Conservation (phyloP, 176 grass and related monocot species). For the Puccinellia tenuiflora region DNA sequence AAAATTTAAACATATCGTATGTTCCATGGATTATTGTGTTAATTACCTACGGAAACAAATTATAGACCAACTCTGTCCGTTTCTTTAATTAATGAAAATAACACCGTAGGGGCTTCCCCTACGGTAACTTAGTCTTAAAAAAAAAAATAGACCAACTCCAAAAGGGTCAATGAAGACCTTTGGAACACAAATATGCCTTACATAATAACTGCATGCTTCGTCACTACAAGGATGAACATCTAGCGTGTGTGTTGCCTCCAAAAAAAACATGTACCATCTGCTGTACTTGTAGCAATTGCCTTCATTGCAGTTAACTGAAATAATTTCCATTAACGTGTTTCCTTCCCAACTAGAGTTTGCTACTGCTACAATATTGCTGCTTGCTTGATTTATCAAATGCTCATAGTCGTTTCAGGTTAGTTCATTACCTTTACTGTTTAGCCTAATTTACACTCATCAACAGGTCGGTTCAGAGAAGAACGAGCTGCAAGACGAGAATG, state of each 20-base stretch:
- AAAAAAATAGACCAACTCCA: background rate
- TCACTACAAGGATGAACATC: background rate
- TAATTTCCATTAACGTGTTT: background rate
- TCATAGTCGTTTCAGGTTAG: background rate
- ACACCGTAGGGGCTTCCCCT: too few species aligned
- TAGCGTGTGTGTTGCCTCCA: background rate
- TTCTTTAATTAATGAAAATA: too few species aligned
- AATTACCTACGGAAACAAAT: background rate
- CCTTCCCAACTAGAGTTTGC: background rate
- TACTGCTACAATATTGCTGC: background rate
- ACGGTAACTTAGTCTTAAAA: too few species aligned
- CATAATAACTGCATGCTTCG: background rate
- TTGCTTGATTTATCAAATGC: background rate
- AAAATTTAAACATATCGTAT: background rate
- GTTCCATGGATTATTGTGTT: background rate
- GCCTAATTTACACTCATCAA: background rate
- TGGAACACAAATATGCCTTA: background rate
- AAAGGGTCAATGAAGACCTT: background rate
- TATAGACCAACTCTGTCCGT: background rate
- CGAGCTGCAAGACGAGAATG: constrained; percentile 72
- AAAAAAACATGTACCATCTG: background rate
- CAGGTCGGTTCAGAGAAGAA: constrained; percentile 55
- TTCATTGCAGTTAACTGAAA: constrained; percentile 13
- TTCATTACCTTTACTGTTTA: constrained; percentile 4
- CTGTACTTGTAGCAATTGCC: background rate